Percentiles rank a stretch among this genome's conserved stretches.
Evolutionary conservation across 2,329 filamentous ascomycete species (phyloP).

Genomic region (Monilinia vaccinii-corymbosi): DNA sequence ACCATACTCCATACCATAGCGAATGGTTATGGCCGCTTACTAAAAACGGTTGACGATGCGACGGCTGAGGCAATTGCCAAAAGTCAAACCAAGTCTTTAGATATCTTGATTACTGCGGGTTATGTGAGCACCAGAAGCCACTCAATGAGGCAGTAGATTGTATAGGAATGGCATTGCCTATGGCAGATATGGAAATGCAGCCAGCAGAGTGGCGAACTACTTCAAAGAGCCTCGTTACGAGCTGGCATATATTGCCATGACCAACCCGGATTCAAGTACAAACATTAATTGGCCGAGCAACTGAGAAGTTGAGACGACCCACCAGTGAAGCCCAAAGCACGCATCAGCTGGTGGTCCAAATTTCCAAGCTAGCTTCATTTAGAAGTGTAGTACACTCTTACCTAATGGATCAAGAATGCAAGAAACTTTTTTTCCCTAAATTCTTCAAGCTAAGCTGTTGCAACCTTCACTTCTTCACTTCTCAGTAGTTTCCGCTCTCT

Average conservation of each 20-base stretch:
- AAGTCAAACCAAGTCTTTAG: conserved; percentile 29
- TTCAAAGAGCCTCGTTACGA: conserved; percentile 44
- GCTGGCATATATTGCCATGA: conserved; percentile 48
- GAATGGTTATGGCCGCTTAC: conserved; percentile 47
- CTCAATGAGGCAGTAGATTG: conserved; percentile 8
- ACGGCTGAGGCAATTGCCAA: conserved; percentile 36
- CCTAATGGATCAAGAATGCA: too few species aligned
- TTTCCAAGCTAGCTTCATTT: too few species aligned
- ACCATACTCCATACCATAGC: conserved; percentile 49
- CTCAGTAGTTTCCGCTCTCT: background rate
- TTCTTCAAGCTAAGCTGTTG: too few species aligned
- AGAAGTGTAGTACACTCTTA: too few species aligned
- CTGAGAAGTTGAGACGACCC: too few species aligned
- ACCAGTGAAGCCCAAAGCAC: too few species aligned
- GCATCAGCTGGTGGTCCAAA: too few species aligned
- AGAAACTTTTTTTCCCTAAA: too few species aligned
- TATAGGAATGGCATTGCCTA: background rate
- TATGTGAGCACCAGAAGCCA: conserved; percentile 13
- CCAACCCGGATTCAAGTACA: conserved; percentile 29
- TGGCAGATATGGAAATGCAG: conserved; percentile 32
- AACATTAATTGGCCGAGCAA: too few species aligned
- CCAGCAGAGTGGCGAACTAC: conserved; percentile 45
- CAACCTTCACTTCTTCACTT: background rate
- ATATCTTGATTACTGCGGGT: conserved; percentile 25
- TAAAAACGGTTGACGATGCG: conserved; percentile 46